Conservation (phyloP, 108 stramenopile genomes). For the Pseudonitzschia pungens region DNA sequence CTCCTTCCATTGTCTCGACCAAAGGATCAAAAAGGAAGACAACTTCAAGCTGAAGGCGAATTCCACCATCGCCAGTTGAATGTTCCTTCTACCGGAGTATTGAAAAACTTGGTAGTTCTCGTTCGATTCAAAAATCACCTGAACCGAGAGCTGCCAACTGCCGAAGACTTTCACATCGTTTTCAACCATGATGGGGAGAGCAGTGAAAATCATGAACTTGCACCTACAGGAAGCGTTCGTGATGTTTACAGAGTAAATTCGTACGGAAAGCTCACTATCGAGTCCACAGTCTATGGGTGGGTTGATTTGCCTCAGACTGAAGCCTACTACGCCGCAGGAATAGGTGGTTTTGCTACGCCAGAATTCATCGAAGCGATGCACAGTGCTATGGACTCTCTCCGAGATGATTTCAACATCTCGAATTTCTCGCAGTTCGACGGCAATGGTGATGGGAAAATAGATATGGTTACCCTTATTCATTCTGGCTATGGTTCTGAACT, state of each 20-base stretch:
- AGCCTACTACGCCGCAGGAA: constrained; percentile 31
- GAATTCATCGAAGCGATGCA: constrained; percentile 25
- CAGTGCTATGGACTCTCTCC: constrained; percentile 16
- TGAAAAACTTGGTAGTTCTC: constrained; percentile 24
- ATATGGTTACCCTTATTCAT: constrained; percentile 66
- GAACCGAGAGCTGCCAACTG: constrained; percentile 19
- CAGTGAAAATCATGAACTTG: constrained; percentile 7
- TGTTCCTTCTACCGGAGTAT: constrained; percentile 1
- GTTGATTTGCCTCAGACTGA: constrained; percentile 31
- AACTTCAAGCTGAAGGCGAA: neutral
- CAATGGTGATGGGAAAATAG: constrained; percentile 46
- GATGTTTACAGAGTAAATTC: constrained; percentile 29
- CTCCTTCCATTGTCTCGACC: neutral
- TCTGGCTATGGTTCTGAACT: constrained; percentile 78
- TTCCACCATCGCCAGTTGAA: constrained; percentile 3
- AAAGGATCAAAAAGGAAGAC: neutral
- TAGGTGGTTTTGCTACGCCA: constrained; percentile 17
- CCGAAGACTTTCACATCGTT: constrained; percentile 21
- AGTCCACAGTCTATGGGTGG: constrained; percentile 31
- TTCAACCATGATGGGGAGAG: constrained; percentile 18
- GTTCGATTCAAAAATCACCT: constrained; percentile 24
- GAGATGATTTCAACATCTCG: constrained; percentile 8
- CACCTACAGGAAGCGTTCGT: constrained; percentile 31
- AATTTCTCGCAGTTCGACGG: constrained; percentile 33
- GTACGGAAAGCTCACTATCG: constrained; percentile 17